phyloP scores from a whole-genome alignment of 169 alveolate species.

The Plasmodium reichenowi region DNA sequence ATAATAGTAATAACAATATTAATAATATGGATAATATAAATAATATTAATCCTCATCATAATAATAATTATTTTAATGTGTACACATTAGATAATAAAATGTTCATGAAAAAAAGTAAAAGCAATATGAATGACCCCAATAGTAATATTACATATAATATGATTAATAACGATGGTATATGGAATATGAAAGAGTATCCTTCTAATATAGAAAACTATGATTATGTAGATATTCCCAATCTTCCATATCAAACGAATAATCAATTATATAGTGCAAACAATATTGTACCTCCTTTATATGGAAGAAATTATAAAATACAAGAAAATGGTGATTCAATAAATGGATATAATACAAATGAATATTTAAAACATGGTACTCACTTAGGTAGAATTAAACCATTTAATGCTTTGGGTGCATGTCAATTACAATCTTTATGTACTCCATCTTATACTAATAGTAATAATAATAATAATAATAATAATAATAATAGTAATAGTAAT shows the following conservation, averaged over 20 bases:
- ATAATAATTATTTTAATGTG: neutral
- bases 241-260: neutral
- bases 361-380: slow-evolving; percentile 1
- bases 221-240: slow-evolving; percentile 4
- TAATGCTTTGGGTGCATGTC: neutral
- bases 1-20: slow-evolving; percentile 1
- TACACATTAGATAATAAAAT: neutral
- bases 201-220: slow-evolving; percentile 30
- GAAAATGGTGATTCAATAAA: neutral
- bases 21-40: neutral
- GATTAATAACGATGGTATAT: neutral
- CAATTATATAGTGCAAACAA: slow-evolving; percentile 27
- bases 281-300: slow-evolving; percentile 15
- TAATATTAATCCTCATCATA: neutral
- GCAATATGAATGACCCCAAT: neutral
- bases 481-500: too few relatives aligned
- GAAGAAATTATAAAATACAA: slow-evolving; percentile 3
- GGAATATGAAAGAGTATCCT: slow-evolving; percentile 3
- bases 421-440: slow-evolving; percentile 7
- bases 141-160: neutral
- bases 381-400: neutral
- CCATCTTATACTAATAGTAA: neutral
- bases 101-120: neutral
- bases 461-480: too few relatives aligned
- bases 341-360: neutral